These are phyloP conservation scores for Clausena lansium DNA, from an alignment of 345 rosid genomes.

Conservation along the genomic window DNA sequence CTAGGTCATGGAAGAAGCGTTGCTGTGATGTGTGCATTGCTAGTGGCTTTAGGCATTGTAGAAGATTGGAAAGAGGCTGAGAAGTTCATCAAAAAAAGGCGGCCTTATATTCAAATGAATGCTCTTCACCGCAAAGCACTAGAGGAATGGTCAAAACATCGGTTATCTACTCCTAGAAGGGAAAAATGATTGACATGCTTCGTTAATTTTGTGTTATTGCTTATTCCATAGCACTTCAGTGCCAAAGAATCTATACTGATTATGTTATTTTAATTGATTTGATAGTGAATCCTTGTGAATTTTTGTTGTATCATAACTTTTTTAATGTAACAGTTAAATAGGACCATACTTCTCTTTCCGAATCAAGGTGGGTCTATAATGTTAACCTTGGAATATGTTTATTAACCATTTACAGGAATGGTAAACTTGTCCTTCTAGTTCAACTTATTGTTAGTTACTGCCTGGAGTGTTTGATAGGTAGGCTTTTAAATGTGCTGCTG, in stretches of 20 bases:
- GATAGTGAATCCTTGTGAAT: neutral
- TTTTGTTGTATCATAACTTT: neutral
- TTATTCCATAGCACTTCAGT: neutral
- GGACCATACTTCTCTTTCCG: no score
- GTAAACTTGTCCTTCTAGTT: neutral
- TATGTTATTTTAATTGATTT: neutral
- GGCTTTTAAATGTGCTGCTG: neutral
- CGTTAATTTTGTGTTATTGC: neutral
- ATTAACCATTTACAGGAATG: no score
- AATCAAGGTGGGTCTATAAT: no score
- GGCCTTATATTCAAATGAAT: slow-evolving; percentile 58
- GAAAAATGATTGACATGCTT: slow-evolving; percentile 4
- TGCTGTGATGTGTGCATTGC: slow-evolving; percentile 59
- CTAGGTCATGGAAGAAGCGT: slow-evolving; percentile 82
- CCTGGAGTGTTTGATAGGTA: neutral
- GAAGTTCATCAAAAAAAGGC: slow-evolving; percentile 40
- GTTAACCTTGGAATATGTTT: no score
- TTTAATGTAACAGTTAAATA: neutral
- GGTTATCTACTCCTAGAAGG: slow-evolving; percentile 35
- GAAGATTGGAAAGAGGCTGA: slow-evolving; percentile 73
- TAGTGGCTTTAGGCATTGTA: slow-evolving; percentile 55
- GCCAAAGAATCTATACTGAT: neutral
- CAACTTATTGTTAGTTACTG: neutral
- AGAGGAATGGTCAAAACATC: slow-evolving; percentile 63
- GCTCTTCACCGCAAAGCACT: slow-evolving; percentile 43